Evolutionary conservation across 495 filamentous ascomycete genomes (phyloP).

Genomic region (Aspergillus sclerotioniger): DNA sequence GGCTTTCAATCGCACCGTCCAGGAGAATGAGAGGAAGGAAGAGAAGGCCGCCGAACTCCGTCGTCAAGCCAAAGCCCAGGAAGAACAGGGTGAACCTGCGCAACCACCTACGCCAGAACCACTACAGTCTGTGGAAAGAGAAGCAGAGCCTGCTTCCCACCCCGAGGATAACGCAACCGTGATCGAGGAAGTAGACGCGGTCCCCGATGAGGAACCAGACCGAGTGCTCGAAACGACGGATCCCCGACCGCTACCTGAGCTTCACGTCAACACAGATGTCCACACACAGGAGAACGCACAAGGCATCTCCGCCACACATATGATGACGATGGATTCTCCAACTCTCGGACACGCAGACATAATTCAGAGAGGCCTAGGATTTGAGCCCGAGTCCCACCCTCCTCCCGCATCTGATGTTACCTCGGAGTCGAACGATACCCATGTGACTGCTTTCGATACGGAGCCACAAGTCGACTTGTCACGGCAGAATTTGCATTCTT

Average conservation of each 20-base stretch:
- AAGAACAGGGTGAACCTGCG: slow-evolving; percentile 35
- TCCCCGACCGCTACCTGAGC: slow-evolving; percentile 22
- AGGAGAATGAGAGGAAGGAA: slow-evolving; percentile 63
- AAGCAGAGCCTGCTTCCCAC: background rate
- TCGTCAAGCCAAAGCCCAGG: slow-evolving; percentile 35
- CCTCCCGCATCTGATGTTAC: slow-evolving; percentile 42
- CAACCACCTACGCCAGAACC: slow-evolving; percentile 19
- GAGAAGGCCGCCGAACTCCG: slow-evolving; percentile 46
- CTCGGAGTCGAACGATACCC: slow-evolving; percentile 50
- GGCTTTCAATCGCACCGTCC: slow-evolving; percentile 74
- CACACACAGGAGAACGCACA: slow-evolving; percentile 9
- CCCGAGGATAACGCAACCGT: slow-evolving; percentile 30
- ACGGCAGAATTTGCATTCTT: slow-evolving; percentile 27
- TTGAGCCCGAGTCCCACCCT: slow-evolving; percentile 46
- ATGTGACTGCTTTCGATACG: slow-evolving; percentile 66
- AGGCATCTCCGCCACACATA: slow-evolving; percentile 6
- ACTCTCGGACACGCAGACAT: slow-evolving; percentile 66
- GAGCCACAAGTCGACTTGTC: slow-evolving; percentile 65
- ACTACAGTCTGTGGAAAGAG: slow-evolving; percentile 1
- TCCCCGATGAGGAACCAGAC: slow-evolving; percentile 12
- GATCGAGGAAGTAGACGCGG: slow-evolving; percentile 24
- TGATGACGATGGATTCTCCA: slow-evolving; percentile 58
- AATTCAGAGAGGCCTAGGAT: background rate
- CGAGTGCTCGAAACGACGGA: slow-evolving; percentile 7
- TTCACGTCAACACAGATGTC: slow-evolving; percentile 31